These are phyloP conservation scores for Geranium brycei DNA, from an alignment of 345 rosid genomes.

Conservation along the genomic window DNA sequence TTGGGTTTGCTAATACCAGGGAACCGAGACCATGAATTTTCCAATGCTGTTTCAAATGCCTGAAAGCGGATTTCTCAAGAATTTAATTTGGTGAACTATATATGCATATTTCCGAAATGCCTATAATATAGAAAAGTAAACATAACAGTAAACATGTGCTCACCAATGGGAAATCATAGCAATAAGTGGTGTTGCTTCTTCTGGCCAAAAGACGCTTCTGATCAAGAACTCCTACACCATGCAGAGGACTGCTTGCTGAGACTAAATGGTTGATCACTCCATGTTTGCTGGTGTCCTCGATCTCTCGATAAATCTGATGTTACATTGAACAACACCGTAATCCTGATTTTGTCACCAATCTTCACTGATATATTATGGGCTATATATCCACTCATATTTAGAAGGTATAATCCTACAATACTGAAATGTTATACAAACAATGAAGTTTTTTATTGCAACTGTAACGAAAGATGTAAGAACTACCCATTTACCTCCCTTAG, in stretches of 20 bases:
- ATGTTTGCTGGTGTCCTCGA: conserved; percentile 47
- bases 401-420: neutral
- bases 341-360: no score
- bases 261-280: conserved; percentile 55
- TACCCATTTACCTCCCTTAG: no score
- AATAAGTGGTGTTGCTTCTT: conserved; percentile 75
- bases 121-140: neutral
- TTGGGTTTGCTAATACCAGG: conserved; percentile 35
- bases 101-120: neutral
- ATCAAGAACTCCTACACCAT: conserved; percentile 61
- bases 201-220: conserved; percentile 76
- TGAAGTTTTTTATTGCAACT: neutral
- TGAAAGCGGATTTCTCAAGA: conserved; percentile 21
- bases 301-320: conserved; percentile 78
- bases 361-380: neutral
- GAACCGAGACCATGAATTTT: conserved; percentile 58
- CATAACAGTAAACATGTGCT: conserved; percentile 13
- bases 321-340: neutral
- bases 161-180: conserved; percentile 96
- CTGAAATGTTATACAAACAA: neutral
- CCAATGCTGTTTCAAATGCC: conserved; percentile 88
- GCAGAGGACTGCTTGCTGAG: conserved; percentile 50
- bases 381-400: neutral
- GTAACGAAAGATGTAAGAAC: no score
- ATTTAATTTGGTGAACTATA: no score